Base-by-base conservation (phyloP, 208 protist species). In the Zelonia costaricensis region DNA sequence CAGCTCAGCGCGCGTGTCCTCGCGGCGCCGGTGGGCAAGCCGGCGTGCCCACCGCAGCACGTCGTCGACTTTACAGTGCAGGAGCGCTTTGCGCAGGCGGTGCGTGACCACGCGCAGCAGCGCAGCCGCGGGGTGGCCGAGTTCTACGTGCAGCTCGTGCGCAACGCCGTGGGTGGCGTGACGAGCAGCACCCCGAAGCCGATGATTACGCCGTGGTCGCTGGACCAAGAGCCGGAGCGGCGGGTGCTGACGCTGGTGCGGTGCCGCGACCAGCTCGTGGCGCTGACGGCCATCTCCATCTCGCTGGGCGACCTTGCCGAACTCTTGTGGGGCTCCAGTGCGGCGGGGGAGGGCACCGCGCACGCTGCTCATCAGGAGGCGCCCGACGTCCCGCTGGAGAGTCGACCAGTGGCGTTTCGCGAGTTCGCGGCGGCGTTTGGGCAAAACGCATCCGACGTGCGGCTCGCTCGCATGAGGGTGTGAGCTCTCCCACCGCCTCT, bases 71-170 rank as follows among this genome's bases (percentile, higher is more conserved):
- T 82, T 66, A 82, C 77, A 3, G 48, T 5, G 4, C 82, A 84
- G 61, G 82, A 90, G 49, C 70, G 71, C 20, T 92, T 95, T 52
- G 78, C 60, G 47, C 82, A 89, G 60, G 69, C 85, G 46, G 83
- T 95, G 56, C 69, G 84, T 16, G 86, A 95, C 38, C 85, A 90
- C 62, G 78, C 62, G 10, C 82, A 91, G 57, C 80, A 85, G 47
- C 76, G 88, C 10, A 62, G 60, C 16, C 70, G 79, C 33, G 85
- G 88, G 10, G 65, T 88, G 13, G 79, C 85, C 0, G 69, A 74
- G 43, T 91, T 95, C 62, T 95, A 92, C 59, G 88, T 95, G 16
- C 77, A 82, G 48, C 82, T 95, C 27, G 69, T 69, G 12, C 85
- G 86, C 31, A 69, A 80, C 46, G 51, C 68, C 13, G 65, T 95